Conservation (phyloP, 164 flowering plant genomes). For the Kalanchoe fedtschenkoi region DNA sequence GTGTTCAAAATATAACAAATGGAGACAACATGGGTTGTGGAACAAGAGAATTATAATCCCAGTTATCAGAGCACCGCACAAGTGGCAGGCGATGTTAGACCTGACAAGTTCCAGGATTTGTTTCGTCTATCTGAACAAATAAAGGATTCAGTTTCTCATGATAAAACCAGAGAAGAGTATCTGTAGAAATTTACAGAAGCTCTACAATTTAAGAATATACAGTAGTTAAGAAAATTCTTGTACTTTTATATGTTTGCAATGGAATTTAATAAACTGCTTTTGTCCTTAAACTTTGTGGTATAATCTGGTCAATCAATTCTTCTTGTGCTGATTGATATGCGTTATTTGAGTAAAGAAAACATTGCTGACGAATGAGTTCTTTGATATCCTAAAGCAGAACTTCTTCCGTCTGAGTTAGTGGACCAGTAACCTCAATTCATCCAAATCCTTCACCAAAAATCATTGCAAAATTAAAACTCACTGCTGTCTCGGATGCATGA, state of each 20-base stretch:
- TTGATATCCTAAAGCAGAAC: too few species aligned
- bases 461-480: slow-evolving; percentile 13
- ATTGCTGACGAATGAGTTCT: too few species aligned
- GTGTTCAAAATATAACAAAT: slow-evolving; percentile 16
- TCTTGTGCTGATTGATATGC: too few species aligned
- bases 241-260: too few species aligned
- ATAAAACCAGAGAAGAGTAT: neutral
- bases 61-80: slow-evolving; percentile 7
- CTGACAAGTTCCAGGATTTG: slow-evolving; percentile 15
- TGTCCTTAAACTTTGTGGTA: too few species aligned
- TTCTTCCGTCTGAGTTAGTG: too few species aligned
- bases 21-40: neutral
- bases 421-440: neutral
- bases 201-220: neutral
- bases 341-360: too few species aligned
- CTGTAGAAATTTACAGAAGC: neutral
- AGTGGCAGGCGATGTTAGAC: neutral
- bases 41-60: slow-evolving; percentile 11
- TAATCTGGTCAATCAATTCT: too few species aligned
- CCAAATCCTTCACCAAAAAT: neutral
- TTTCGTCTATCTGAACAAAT: slow-evolving; percentile 27
- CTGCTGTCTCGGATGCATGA: slow-evolving; percentile 26
- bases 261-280: too few species aligned
- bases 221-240: too few species aligned
- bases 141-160: slow-evolving; percentile 24